phyloP scores from a whole-genome alignment of 2,329 filamentous ascomycete genomes.

The Xylogone sp. region DNA sequence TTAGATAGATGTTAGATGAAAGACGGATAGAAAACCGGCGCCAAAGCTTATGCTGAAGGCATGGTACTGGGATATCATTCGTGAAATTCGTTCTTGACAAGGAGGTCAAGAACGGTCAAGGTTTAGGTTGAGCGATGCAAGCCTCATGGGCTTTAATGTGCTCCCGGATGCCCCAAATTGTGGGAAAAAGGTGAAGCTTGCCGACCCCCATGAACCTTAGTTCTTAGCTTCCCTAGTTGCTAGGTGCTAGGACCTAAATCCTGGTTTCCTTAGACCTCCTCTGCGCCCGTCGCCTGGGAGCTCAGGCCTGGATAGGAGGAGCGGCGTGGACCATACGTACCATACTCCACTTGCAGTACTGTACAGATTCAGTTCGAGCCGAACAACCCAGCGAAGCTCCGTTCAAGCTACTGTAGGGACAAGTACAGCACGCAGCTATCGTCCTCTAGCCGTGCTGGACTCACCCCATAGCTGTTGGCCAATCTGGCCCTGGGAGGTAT shows the following conservation, averaged over 20 bases:
- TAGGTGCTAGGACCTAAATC: too few species aligned
- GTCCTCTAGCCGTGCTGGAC: too few species aligned
- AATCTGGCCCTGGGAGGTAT: too few species aligned
- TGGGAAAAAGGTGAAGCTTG: conserved; percentile 9
- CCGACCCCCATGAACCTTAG: too few species aligned
- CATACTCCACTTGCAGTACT: too few species aligned
- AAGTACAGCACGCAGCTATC: too few species aligned
- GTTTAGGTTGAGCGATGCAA: conserved; percentile 17
- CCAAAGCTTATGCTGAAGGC: conserved; percentile 22
- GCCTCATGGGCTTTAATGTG: conserved; percentile 24
- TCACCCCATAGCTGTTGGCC: too few species aligned
- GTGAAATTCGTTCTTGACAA: conserved; percentile 14
- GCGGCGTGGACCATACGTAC: conserved; percentile 45
- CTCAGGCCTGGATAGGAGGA: conserved; percentile 28
- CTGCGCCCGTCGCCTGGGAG: too few species aligned
- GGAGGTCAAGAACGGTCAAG: conserved; percentile 21
- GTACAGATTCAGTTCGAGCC: background rate
- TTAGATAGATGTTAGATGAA: conserved; percentile 4
- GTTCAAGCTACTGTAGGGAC: too few species aligned
- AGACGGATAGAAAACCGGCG: conserved; percentile 22
- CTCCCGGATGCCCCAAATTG: conserved; percentile 18
- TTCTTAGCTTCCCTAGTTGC: too few species aligned
- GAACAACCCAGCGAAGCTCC: background rate
- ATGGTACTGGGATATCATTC: conserved; percentile 25
- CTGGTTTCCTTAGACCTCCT: too few species aligned